Evolutionary conservation across 495 filamentous ascomycete species (phyloP), one percentile per base, ranked within the genome.

Genomic region (Penicillium ochrochloron): DNA sequence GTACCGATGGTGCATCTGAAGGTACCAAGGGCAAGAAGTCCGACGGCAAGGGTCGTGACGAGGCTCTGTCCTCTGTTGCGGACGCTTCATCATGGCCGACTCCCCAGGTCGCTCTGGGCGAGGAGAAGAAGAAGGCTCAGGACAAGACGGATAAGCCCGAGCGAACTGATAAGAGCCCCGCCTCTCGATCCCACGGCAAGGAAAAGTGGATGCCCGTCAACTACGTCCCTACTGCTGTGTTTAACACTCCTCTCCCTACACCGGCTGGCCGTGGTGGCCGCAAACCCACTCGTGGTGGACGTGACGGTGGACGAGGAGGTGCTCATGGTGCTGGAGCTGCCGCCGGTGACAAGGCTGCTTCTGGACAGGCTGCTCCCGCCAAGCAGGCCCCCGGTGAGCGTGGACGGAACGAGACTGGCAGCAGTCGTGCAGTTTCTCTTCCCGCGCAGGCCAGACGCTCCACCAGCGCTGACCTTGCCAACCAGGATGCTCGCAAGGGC

Each of bases 71-170:
- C 53, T 81, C 83, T 5, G 89, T 90, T 39, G 90, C 85, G 57
- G 92, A 96, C 76, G 82, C 90, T 42, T 80, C 85, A 33, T 88
- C 87, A 33, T 99, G 95, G 95, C 95, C 95, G 21, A 97, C 95
- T 10, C 93, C 93, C 1, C 90, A 97, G 60, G 88, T 84, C 50
- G 92, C 90, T 3, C 83, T 90, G 35, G 87, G 88, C 42, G 87
- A 90, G 63, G 89, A 90, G 63, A 89, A 89, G 78, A 91, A 87
- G 68, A 91, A 92, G 70, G 62, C 78, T 8, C 86, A 90, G 34
- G 85, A 86, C 46, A 83, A 88, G 71, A 72, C 73, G 4, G 90
- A 92, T 34, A 93, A 89, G 70, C 76, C 85, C 7, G 86, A 89
- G 41, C 89, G 88, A 63, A 85, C 91, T 15, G 88, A 90, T 42